phyloP scores from a whole-genome alignment of 2,329 filamentous ascomycete genomes.

The Arachnomyces sp. region DNA sequence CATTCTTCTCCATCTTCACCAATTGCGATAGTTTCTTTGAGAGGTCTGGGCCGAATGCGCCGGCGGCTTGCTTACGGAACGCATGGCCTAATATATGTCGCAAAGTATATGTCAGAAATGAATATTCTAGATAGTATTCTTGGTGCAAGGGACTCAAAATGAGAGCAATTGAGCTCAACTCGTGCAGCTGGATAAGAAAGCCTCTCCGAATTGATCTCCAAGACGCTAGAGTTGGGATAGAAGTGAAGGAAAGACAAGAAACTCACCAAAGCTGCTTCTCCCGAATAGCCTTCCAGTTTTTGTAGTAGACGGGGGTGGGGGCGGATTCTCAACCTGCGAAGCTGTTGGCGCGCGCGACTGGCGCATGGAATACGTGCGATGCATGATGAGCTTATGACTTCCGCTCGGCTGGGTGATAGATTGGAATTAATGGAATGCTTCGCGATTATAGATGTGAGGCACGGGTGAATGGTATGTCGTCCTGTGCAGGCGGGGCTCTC shows the following conservation, averaged over 20 bases:
- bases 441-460: background rate
- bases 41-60: conserved; percentile 64
- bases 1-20: conserved; percentile 99
- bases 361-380: conserved; percentile 99
- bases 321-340: conserved; percentile 83
- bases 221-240: too few species aligned
- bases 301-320: conserved; percentile 81
- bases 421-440: background rate
- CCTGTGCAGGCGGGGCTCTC: too few species aligned
- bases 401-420: background rate
- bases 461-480: background rate
- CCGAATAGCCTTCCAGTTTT: conserved; percentile 88
- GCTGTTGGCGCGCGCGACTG: conserved; percentile 92
- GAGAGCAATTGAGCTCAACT: background rate
- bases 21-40: conserved; percentile 96
- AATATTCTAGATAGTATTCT: conserved; percentile 7
- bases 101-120: conserved; percentile 5
- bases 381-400: conserved; percentile 52
- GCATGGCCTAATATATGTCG: conserved; percentile 49
- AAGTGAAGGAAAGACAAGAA: conserved; percentile 3
- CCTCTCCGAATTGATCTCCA: too few species aligned
- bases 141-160: background rate
- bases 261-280: conserved; percentile 73
- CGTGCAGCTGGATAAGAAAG: background rate
- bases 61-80: conserved; percentile 44